These are phyloP conservation scores for Epichloe baconii DNA, from an alignment of 2,329 filamentous ascomycete genomes.

Conservation along the genomic window DNA sequence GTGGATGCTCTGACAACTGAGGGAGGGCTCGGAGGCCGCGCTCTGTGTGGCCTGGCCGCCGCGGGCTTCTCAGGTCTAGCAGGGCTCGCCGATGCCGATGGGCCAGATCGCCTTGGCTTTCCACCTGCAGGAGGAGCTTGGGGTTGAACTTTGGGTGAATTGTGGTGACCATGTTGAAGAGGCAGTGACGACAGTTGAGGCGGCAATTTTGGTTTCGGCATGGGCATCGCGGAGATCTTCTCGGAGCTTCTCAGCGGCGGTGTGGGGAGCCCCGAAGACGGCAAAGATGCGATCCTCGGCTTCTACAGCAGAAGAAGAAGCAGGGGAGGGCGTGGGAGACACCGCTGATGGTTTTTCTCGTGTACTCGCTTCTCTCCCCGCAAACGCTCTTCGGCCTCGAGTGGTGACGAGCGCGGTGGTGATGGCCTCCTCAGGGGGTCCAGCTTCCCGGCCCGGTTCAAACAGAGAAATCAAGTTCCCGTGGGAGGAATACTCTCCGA, in stretches of 20 bases:
- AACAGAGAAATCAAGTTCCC: constrained; percentile 55
- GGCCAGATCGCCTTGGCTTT: not conserved
- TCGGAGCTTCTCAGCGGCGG: constrained; percentile 1
- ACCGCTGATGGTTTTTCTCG: not conserved
- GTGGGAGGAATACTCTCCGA: constrained; percentile 48
- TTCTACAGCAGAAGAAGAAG: not conserved
- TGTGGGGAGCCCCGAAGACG: not conserved
- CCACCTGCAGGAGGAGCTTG: not conserved
- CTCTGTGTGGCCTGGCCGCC: constrained; percentile 10
- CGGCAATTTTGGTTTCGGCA: constrained; percentile 10
- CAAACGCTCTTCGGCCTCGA: not conserved
- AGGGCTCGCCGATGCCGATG: not conserved
- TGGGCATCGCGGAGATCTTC: constrained; percentile 4
- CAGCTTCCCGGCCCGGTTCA: constrained; percentile 34
- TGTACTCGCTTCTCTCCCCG: not conserved
- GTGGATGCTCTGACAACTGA: constrained; percentile 10
- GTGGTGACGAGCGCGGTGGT: constrained; percentile 2
- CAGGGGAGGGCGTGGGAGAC: not conserved
- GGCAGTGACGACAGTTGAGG: constrained; percentile 5
- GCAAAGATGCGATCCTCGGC: not conserved
- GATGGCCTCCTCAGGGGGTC: constrained; percentile 21
- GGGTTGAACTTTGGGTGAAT: not conserved
- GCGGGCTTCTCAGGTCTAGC: not conserved
- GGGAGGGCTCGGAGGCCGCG: constrained; percentile 10
- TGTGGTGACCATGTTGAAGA: not conserved